Evolutionary conservation across 164 flowering plant genomes (phyloP).

Genomic region (Chloranthus sessilifolius): DNA sequence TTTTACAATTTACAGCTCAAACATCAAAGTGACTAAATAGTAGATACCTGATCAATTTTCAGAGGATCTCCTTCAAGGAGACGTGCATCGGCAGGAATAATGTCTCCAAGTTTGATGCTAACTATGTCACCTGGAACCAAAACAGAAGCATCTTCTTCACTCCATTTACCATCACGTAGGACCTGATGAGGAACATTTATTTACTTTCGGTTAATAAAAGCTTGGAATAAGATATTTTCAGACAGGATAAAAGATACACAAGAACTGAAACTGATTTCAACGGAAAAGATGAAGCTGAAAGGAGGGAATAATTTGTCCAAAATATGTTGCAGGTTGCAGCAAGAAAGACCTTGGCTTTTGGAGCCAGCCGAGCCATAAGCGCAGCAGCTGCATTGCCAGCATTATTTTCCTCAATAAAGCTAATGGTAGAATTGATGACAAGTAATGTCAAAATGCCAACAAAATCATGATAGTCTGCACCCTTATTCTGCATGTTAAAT

Average conservation of each 20-base stretch:
- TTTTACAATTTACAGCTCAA: too few relatives aligned
- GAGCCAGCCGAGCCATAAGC: slow-evolving; percentile 78
- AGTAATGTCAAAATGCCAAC: slow-evolving; percentile 50
- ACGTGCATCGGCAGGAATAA: slow-evolving; percentile 84
- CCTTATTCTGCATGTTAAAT: slow-evolving; percentile 29
- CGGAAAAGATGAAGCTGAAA: not conserved
- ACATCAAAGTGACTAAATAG: too few relatives aligned
- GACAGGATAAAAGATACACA: not conserved
- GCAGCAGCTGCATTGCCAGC: slow-evolving; percentile 89
- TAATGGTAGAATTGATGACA: slow-evolving; percentile 65
- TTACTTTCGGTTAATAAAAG: not conserved
- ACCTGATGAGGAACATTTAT: slow-evolving; percentile 29
- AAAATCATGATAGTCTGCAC: slow-evolving; percentile 56
- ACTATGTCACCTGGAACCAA: slow-evolving; percentile 81
- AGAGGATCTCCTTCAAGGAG: slow-evolving; percentile 80
- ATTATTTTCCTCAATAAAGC: slow-evolving; percentile 79
- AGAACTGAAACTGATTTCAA: not conserved
- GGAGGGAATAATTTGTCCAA: not conserved
- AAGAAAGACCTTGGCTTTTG: slow-evolving; percentile 85
- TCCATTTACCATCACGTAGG: slow-evolving; percentile 67
- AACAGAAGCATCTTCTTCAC: slow-evolving; percentile 60
- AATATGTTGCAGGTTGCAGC: too few relatives aligned
- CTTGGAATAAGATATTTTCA: not conserved
- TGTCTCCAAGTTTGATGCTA: slow-evolving; percentile 73
- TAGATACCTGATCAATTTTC: slow-evolving; percentile 65